These are phyloP conservation scores for Eremomyces bilateralis DNA, from an alignment of 495 filamentous ascomycete genomes.

Conservation along the genomic window DNA sequence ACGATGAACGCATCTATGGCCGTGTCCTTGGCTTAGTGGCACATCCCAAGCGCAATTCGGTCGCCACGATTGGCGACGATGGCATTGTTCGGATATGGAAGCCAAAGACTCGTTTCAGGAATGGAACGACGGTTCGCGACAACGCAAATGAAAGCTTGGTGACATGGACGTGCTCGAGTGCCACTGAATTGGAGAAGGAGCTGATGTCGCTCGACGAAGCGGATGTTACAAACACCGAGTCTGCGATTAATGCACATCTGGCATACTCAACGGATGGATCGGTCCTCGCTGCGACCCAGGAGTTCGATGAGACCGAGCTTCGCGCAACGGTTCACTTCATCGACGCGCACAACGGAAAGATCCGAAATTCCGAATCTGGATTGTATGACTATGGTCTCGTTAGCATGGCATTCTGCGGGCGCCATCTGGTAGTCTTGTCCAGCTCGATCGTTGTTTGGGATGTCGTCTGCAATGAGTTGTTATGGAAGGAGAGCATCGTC, in stretches of 20 bases:
- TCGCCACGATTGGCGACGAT: slow-evolving; percentile 72
- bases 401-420: slow-evolving; percentile 34
- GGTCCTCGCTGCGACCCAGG: slow-evolving; percentile 38
- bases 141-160: slow-evolving; percentile 29
- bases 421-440: slow-evolving; percentile 38
- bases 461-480: slow-evolving; percentile 8
- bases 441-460: slow-evolving; percentile 28
- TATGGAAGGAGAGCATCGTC: slow-evolving; percentile 18
- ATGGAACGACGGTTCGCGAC: slow-evolving; percentile 35
- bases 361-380: slow-evolving; percentile 30
- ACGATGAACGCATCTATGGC: slow-evolving; percentile 21
- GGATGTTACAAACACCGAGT: slow-evolving; percentile 6
- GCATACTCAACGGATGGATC: slow-evolving; percentile 78
- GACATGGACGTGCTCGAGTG: slow-evolving; percentile 50
- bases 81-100: slow-evolving; percentile 57
- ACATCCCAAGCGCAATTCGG: slow-evolving; percentile 40
- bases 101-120: slow-evolving; percentile 37
- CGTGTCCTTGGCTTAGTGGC: slow-evolving; percentile 47
- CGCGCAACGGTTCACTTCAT: slow-evolving; percentile 35
- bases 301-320: slow-evolving; percentile 21
- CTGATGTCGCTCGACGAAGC: slow-evolving; percentile 15
- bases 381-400: slow-evolving; percentile 31
- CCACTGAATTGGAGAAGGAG: slow-evolving; percentile 25
- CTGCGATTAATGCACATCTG: slow-evolving; percentile 28
- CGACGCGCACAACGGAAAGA: slow-evolving; percentile 31